Base-by-base conservation (phyloP, 306 rosid genomes). In the Clitoria ternatea region DNA sequence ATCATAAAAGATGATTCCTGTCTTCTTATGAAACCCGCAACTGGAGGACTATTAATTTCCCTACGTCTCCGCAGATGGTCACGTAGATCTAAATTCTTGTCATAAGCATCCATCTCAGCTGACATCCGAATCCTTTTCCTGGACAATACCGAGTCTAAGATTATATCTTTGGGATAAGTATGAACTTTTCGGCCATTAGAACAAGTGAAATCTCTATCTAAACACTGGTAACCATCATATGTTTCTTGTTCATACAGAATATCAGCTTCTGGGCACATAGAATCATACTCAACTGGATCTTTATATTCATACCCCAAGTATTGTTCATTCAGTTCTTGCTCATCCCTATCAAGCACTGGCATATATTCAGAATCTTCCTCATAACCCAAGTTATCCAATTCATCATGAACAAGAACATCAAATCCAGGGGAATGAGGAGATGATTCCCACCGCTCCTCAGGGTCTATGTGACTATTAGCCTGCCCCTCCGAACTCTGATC, bases 391-490 rank as follows among this genome's bases (percentile, higher is more conserved):
- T 85, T 72, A 69, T 74, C 89, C 17, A 74, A 69, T 66, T 76
- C 79, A 71, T 80, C 82, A 61, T 86, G 92, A 57, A 90, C 98
- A 72, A 90, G 88, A 67, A 90, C 96, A 79, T 90, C 96, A 87
- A 94, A 90, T 39, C 97, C 97, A 32, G 95, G 91, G 49, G 67
- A 61, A 59, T 59, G 65, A 32, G 65, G 65, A 17, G 90, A 87
- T 26, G 97, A 88, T 65, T 85, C 97, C 90, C 87, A 84, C 32
- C 88, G 77, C 75, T 86, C 93, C 63, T 87, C 94, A 69, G 69
- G 80, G 73, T 81, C 89, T 48, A 77, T 29, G 61, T 75, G 79
- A 62, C 69, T 79, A 48, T 77, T 79, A 36, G 64, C 81, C 45
- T 59, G 88, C 54, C 87, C 94, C 64, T 80, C 90, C 48, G 84